Conservation (phyloP, 108 stramenopile species). For the Stephanodiscus triporus region DNA sequence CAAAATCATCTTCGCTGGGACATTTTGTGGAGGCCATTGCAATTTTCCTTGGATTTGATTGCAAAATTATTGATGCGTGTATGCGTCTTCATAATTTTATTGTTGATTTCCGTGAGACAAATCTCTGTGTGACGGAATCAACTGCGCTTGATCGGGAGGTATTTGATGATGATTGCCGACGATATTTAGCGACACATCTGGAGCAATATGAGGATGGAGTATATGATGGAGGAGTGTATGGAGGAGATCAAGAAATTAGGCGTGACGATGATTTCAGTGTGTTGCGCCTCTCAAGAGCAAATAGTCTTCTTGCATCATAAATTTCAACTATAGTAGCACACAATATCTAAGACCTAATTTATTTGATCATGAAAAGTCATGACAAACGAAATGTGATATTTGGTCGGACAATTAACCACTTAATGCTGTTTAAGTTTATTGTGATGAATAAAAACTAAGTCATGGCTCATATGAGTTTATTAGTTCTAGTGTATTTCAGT, state of each 20-base stretch:
- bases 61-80: constrained; percentile 25
- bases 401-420: too few species aligned
- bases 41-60: constrained; percentile 11
- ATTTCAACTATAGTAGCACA: too few species aligned
- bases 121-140: background rate
- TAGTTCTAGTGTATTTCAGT: too few species aligned
- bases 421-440: too few species aligned
- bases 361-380: too few species aligned
- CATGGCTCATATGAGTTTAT: too few species aligned
- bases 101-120: constrained; percentile 20
- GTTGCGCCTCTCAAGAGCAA: too few species aligned
- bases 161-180: constrained; percentile 12
- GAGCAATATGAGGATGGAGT: background rate
- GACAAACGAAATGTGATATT: too few species aligned
- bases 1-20: constrained; percentile 42
- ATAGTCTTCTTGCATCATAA: too few species aligned
- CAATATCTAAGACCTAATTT: too few species aligned
- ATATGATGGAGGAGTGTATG: background rate
- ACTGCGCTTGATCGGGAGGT: background rate
- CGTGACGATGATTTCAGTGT: background rate
- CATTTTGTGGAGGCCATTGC: constrained; percentile 34
- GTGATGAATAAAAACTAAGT: too few species aligned
- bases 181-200: background rate
- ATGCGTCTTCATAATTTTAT: constrained; percentile 26
- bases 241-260: background rate